Evolutionary conservation across 768 basidiomycete species (phyloP), one percentile per base, ranked within the genome.

Genomic region (Lactarius indigo): DNA sequence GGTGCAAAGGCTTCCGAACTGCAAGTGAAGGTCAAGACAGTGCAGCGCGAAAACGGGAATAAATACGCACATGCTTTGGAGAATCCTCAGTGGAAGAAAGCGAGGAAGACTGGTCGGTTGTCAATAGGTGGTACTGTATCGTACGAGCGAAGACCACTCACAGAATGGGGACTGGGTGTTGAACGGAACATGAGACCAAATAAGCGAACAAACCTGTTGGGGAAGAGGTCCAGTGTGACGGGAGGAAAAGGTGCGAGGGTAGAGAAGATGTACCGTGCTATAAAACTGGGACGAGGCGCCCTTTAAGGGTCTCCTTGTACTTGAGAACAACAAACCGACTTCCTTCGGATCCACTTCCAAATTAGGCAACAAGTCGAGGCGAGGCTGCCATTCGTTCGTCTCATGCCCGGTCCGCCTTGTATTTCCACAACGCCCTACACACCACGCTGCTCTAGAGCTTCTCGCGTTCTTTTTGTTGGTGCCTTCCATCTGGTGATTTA

Each of bases 231-330:
- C 10, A 42, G n/a, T 20, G 50, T 37, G 52, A 20, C 17, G 44
- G 42, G 31, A 23, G 20, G 17, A 17, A 15, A 28, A n/a, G 28
- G 26, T 8, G 33, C 30, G 33, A 57, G 7, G 13, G 42, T 23
- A 31, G 15, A 47, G 62, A 30, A 17, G 57, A 63, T 54, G 61
- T 1, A 39, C 12, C 3, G 33, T 30, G 37, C 54, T 68, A 68
- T 68, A 68, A 68, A 59, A 57, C 39, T 2, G 9, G 9, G 20
- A 12, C 1, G 9, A 9, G 8, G 23, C 7, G 2, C 66, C 62
- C 50, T 26, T 64, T 68, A 56, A 59, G 66, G 66, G 18, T 31
- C 31, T 64, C 63, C 66, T 64, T 68, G 66, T 68, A 60, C 58
- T 68, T 13, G 13, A 44, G 50, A 65, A 61, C 59, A 61, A 65